Base-by-base conservation (phyloP, 495 filamentous ascomycete species). In the Amorphotheca resinae region DNA sequence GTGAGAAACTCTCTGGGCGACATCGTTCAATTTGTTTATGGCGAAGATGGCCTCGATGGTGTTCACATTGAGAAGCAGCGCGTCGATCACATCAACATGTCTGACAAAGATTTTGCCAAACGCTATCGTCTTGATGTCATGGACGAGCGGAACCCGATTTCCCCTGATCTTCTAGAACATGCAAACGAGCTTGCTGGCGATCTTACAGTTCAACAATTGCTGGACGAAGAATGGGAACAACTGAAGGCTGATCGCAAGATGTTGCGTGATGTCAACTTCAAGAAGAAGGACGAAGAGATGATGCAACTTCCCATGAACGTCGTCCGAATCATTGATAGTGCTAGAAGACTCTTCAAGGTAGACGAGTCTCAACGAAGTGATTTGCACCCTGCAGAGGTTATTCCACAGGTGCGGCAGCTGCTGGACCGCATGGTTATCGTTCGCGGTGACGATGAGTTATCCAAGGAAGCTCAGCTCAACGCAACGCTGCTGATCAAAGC, bases 1-100 rank as follows among this genome's bases (percentile, higher is more conserved):
- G 85, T 99, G 15, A 81, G 91, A 15, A 96, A 99, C 61, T 96
- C 93, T 21, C 72, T 95, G 25, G 89, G 89, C 25, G 91, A 96
- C 59, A 83, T 99, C 51, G 83, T 99, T 39, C 89, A 99, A 61
- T 96, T 96, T 64, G 69, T 95, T 40, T 99, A 99, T 48, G 91
- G 91, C 50, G 93, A 99, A 60, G 91, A 99, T 60, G 91, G 91
- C 51, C 72, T 95, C 4, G 91, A 99, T 55, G 91, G 80, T 55
- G 76, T 79, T 35, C 70, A 77, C 50, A 96, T 99, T 42, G 91
- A 99, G 62, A 79, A 87, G 45, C 93, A 99, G 58, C 69, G 73
- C 9, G 76, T 99, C 41, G 87, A 95, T 54, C 79, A 82, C 58
- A 81, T 95, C 55, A 76, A 72, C 42, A 75, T 82, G 54, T 84